Conservation (phyloP, 2,329 filamentous ascomycete genomes). For the Blastomyces gilchristii region DNA sequence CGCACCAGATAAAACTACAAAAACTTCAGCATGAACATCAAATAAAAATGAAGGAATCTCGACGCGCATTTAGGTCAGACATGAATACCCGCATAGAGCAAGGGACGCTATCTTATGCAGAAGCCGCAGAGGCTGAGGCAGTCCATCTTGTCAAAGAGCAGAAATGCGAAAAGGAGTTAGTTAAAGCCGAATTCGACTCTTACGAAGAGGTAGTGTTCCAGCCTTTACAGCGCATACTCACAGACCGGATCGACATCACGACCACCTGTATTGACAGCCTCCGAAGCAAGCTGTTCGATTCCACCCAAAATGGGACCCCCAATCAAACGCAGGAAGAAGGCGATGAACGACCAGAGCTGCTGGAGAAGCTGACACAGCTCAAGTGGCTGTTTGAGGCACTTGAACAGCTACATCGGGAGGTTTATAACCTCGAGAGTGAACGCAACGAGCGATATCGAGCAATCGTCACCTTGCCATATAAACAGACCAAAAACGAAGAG, state of each 20-base stretch:
- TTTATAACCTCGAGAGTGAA: constrained; percentile 74
- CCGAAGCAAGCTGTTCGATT: constrained; percentile 59
- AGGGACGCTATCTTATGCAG: constrained; percentile 69
- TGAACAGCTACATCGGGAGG: constrained; percentile 74
- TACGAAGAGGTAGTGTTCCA: constrained; percentile 78
- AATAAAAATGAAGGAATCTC: constrained; percentile 47
- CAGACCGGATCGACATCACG: constrained; percentile 60
- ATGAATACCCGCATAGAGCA: constrained; percentile 69
- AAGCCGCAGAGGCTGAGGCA: constrained; percentile 70
- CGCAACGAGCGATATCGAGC: constrained; percentile 79
- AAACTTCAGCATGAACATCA: constrained; percentile 44
- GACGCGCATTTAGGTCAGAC: constrained; percentile 58
- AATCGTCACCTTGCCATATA: constrained; percentile 73
- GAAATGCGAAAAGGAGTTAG: constrained; percentile 57
- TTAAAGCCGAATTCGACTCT: constrained; percentile 70
- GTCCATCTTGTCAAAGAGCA: constrained; percentile 63
- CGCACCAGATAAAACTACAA: constrained; percentile 42
- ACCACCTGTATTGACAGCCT: constrained; percentile 70
- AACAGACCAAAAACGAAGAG: constrained; percentile 59
- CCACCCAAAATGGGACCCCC: constrained; percentile 57
- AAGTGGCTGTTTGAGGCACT: constrained; percentile 96
- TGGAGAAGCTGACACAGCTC: constrained; percentile 86
- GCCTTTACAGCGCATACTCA: constrained; percentile 71
- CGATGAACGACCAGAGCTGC: constrained; percentile 82
- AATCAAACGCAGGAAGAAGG: constrained; percentile 90